These are phyloP conservation scores for Linnemannia exigua DNA, from an alignment of 192 early-diverging fungal genomes.

Conservation along the genomic window DNA sequence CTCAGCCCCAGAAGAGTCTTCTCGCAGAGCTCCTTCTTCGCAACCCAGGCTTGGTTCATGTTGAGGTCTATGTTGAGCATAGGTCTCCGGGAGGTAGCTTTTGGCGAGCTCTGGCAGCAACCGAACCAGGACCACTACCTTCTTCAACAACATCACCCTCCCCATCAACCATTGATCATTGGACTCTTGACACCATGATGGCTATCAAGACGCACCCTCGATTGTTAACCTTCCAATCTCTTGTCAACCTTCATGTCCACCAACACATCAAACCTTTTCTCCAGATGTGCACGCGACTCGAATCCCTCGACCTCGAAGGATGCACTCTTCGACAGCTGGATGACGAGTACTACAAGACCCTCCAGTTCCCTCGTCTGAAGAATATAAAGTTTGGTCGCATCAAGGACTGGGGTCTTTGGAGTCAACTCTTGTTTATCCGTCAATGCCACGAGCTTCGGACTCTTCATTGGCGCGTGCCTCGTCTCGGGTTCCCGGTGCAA, in stretches of 20 bases:
- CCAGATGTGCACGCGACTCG: constrained; percentile 32
- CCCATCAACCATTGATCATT: not conserved
- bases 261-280: constrained; percentile 30
- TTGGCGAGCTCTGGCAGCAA: constrained; percentile 36
- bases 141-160: not conserved
- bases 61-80: constrained; percentile 39
- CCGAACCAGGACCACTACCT: not conserved
- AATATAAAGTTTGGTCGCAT: constrained; percentile 30
- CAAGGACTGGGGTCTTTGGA: not conserved
- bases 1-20: not conserved
- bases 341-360: not conserved
- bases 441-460: constrained; percentile 26
- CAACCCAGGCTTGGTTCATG: constrained; percentile 23
- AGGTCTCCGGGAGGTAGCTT: constrained; percentile 30
- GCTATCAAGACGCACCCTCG: constrained; percentile 7
- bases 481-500: constrained; percentile 33
- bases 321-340: constrained; percentile 27
- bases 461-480: constrained; percentile 34
- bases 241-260: constrained; percentile 30
- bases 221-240: constrained; percentile 27
- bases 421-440: constrained; percentile 21
- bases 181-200: not conserved
- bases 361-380: constrained; percentile 24
- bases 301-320: constrained; percentile 28
- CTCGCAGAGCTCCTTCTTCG: constrained; percentile 13